Base-by-base conservation (phyloP, 2,329 filamentous ascomycete genomes). In the Verticillium isaacii region DNA sequence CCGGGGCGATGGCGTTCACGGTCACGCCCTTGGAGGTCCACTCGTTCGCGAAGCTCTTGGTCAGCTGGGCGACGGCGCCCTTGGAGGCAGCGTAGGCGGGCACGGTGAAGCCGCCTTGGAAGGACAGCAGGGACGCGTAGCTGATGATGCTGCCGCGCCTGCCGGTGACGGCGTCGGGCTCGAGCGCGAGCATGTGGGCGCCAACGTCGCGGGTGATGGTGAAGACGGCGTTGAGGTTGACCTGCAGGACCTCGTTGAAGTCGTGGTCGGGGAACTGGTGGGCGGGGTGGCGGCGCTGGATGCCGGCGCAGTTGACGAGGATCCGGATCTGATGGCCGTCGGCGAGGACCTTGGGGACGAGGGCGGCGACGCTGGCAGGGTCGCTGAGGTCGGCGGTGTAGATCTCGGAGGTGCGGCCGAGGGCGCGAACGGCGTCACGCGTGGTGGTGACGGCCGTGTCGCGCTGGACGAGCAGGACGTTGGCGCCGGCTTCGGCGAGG, bases 41-140 rank as follows among this genome's bases (percentile, higher is more conserved):
- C 77, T 96, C 91, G 72, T 97, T 97, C 56, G 88, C 87, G 62
- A 97, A 81, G 32, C 89, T 89, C 78, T 95, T 96, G 59, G 92
- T 96, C 63, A 96, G 76, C 77, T 96, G 92, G 6, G 86, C 89
- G 0, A 97, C 88, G 9, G 90, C 93, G 55, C 92, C 93, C 77
- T 97, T 97, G 65, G 86, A 87, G 0, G 92, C 91, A 1, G 93
- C 89, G 72, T 97, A 97, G 1, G 93, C 93, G 0, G 92, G 92
- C 1, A 97, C 91, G 0, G 90, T 96, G 66, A 97, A 82, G 0
- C 93, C 93, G 60, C 93, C 93, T 73, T 96, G 91, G 81, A 94
- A 94, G 56, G 86, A 87, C 41, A 96, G 83, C 50, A 97, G 83
- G 14, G 86, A 91, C 12, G 89, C 92, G 61, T 96, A 87, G 77